Base-by-base conservation (phyloP, 176 grass and related monocot genomes). In the Oryza longistaminata region DNA sequence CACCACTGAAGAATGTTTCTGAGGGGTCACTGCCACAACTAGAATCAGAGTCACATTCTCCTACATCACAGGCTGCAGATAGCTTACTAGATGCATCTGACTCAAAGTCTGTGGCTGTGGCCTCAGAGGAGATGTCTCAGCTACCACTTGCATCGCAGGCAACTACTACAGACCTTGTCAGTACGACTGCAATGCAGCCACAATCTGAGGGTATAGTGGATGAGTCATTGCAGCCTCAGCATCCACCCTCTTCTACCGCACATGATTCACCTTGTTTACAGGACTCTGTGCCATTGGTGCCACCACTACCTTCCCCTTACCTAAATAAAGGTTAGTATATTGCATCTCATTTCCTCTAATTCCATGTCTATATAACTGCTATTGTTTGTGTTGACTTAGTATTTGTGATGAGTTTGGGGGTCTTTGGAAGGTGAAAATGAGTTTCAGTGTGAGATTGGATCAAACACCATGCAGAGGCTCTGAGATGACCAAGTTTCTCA, bases 261-360 rank as follows among this genome's bases (percentile, higher is more conserved):
- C 55, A 66, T 52, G n/a, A 26, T 17, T 26, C 42, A 64, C 79
- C 68, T 29, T 79, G 80, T 79, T 83, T 75, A 68, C 85, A 77
- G 24, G 66, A 71, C 12, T 65, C 34, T 15, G 75, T 46, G 15
- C 64, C 81, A 72, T 19, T 85, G 82, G 71, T 77, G 1, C 73
- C 45, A 9, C 86, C 62, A 3, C 61, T 74, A 11, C 86, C 85
- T 0, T 62, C 82, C 82, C 75, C 68, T 68, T 78, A 40, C 37
- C 46, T 50, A 42, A 61, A 66, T 14, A 37, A 82, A 88, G 74
- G 86, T 77, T 27, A 86, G 70, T 65, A 86, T 81, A 25, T 66
- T 68, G 44, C 50, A 44, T 55, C 16, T 72, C 29, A 72, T 74
- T 55, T 75, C 17, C 26, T 31, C 29, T 19, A 40, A 16, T 68